Conservation (phyloP, 1,284 basidiomycete genomes). For the Papiliotrema nemorosa region DNA sequence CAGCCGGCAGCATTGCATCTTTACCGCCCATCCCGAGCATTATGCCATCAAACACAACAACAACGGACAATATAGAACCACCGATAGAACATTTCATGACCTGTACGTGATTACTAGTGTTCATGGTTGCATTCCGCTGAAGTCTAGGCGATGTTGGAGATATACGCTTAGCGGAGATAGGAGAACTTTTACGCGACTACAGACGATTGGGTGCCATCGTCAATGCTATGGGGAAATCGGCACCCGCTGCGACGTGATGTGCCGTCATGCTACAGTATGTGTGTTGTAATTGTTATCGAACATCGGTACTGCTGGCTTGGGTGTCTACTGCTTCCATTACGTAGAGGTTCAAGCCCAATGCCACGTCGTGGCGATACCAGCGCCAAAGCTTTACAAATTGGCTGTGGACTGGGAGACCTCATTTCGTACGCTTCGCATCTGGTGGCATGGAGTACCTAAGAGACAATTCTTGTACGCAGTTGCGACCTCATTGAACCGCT, state of each 20-base stretch:
- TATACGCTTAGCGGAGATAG: slow-evolving; percentile 68
- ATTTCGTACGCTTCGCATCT: too few relatives aligned
- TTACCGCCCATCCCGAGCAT: slow-evolving; percentile 6
- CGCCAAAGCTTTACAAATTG: too few relatives aligned
- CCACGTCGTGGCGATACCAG: too few relatives aligned
- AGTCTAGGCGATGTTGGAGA: slow-evolving; percentile 61
- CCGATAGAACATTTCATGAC: slow-evolving; percentile 46
- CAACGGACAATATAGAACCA: slow-evolving; percentile 19
- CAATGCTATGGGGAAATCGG: slow-evolving; percentile 2
- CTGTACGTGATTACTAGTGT: slow-evolving; percentile 23
- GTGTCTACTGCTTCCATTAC: too few relatives aligned
- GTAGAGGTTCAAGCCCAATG: too few relatives aligned
- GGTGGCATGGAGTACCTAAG: too few relatives aligned
- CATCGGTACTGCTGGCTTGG: background rate
- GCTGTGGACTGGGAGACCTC: too few relatives aligned
- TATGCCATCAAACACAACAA: background rate
- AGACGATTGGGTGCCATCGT: slow-evolving; percentile 51
- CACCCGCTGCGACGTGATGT: too few relatives aligned
- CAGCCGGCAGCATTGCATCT: slow-evolving; percentile 17
- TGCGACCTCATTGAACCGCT: too few relatives aligned
- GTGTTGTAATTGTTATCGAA: background rate
- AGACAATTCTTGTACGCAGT: too few relatives aligned
- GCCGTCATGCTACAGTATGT: background rate
- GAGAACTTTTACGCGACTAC: slow-evolving; percentile 70
- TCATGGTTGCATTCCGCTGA: background rate